These are phyloP conservation scores for Trematosphaeria pertusa DNA, from an alignment of 2,329 filamentous ascomycete species.

Conservation along the genomic window DNA sequence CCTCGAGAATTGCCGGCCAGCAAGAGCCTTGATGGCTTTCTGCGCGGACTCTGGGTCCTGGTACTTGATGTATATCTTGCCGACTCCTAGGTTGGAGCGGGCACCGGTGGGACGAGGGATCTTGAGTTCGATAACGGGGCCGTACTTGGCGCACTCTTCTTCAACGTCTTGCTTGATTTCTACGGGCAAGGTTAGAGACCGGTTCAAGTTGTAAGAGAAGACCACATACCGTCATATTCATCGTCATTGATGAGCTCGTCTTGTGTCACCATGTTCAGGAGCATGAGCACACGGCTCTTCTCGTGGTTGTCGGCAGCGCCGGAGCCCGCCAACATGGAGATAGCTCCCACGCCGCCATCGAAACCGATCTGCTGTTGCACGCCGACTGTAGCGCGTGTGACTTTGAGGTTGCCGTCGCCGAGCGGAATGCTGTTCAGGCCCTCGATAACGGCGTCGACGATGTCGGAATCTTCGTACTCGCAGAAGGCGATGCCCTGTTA, in stretches of 20 bases:
- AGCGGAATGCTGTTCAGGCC: constrained; percentile 93
- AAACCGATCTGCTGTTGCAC: constrained; percentile 90
- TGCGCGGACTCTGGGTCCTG: constrained; percentile 78
- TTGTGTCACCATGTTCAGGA: constrained; percentile 97
- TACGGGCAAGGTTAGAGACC: constrained; percentile 55
- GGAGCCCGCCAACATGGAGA: constrained; percentile 96
- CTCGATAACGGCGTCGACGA: constrained; percentile 86
- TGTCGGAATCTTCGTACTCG: constrained; percentile 81
- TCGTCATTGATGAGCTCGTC: constrained; percentile 94
- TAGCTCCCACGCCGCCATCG: constrained; percentile 96
- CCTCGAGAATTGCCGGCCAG: constrained; percentile 94
- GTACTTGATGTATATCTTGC: constrained; percentile 98
- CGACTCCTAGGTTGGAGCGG: constrained; percentile 85
- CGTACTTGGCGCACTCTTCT: constrained; percentile 93
- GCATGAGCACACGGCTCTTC: constrained; percentile 82
- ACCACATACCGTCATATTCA: constrained; percentile 83
- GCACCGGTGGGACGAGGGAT: constrained; percentile 86
- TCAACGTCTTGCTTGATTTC: constrained; percentile 96
- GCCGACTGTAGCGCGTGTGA: constrained; percentile 88
- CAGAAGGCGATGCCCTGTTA: constrained; percentile 90
- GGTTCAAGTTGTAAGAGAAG: neutral
- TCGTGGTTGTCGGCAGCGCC: constrained; percentile 75
- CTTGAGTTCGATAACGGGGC: constrained; percentile 85
- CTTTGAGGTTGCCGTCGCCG: constrained; percentile 83
- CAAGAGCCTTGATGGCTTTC: constrained; percentile 86